phyloP scores from a whole-genome alignment of 352 stramenopile species.

The Phytophthora brassicae region DNA sequence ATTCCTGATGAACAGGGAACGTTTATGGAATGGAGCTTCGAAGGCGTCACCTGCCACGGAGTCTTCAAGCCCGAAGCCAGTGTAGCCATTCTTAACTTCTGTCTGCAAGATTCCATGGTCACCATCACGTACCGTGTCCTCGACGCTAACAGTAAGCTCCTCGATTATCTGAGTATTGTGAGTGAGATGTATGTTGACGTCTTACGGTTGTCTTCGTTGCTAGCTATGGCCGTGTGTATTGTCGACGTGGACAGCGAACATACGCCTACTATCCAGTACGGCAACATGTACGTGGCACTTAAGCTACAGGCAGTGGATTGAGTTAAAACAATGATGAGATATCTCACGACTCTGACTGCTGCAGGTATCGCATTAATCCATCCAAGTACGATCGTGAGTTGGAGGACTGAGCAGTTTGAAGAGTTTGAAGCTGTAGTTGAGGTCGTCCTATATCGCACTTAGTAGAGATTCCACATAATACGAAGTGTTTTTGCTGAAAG shows the following conservation, averaged over 20 bases:
- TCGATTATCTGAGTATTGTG: neutral
- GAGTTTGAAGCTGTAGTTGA: too few relatives aligned
- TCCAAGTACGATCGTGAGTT: slow-evolving; percentile 67
- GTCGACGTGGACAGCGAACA: slow-evolving; percentile 85
- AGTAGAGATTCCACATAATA: slow-evolving; percentile 21
- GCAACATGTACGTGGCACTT: slow-evolving; percentile 79
- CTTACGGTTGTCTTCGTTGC: too few relatives aligned
- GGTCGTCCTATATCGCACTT: slow-evolving; percentile 23
- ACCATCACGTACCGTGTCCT: slow-evolving; percentile 84
- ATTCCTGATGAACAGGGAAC: slow-evolving; percentile 76
- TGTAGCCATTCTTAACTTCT: slow-evolving; percentile 86
- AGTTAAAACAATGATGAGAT: neutral
- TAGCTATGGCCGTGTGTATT: slow-evolving; percentile 84
- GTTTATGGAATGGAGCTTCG: slow-evolving; percentile 88
- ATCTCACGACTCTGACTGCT: slow-evolving; percentile 2
- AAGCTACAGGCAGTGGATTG: neutral
- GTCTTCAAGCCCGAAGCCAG: slow-evolving; percentile 81
- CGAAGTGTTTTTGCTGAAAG: slow-evolving; percentile 9
- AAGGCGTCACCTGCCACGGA: slow-evolving; percentile 80
- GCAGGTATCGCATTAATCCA: slow-evolving; percentile 77
- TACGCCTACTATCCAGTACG: slow-evolving; percentile 79
- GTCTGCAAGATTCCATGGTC: slow-evolving; percentile 80
- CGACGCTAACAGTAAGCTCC: slow-evolving; percentile 69
- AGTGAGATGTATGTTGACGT: too few relatives aligned
- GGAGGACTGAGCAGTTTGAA: slow-evolving; percentile 36